Conservation (phyloP, 2,329 filamentous ascomycete species). For the Aspergillus puulaauensis region DNA sequence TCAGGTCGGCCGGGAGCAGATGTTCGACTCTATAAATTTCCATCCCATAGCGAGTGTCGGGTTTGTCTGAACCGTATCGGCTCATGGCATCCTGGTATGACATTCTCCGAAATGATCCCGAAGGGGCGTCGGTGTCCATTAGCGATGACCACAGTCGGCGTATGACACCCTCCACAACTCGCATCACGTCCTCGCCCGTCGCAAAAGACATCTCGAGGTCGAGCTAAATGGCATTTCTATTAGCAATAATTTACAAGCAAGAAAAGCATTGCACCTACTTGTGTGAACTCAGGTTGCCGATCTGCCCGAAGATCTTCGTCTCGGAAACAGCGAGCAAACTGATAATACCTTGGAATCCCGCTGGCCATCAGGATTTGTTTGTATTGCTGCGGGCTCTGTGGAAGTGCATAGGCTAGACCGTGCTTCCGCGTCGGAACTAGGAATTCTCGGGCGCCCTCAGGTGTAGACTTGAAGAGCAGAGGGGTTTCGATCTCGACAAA, state of each 20-base stretch:
- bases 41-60: conserved; percentile 74
- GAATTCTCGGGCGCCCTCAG: conserved; percentile 93
- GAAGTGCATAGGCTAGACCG: conserved; percentile 82
- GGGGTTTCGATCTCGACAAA: conserved; percentile 89
- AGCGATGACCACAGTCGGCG: conserved; percentile 55
- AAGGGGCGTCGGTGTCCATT: conserved; percentile 44
- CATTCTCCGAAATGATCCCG: conserved; percentile 56
- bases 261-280: conserved; percentile 51
- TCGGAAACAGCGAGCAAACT: conserved; percentile 91
- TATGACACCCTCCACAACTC: conserved; percentile 53
- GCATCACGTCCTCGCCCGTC: conserved; percentile 69
- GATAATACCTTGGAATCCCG: conserved; percentile 79
- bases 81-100: conserved; percentile 78
- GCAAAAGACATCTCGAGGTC: conserved; percentile 94
- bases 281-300: conserved; percentile 93
- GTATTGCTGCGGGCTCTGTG: conserved; percentile 96
- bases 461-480: conserved; percentile 93
- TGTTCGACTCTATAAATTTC: conserved; percentile 68
- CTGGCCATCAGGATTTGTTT: conserved; percentile 97
- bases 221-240: conserved; percentile 53
- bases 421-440: conserved; percentile 79
- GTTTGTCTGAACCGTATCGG: conserved; percentile 85
- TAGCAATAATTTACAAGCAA: background rate
- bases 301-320: conserved; percentile 93
- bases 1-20: conserved; percentile 62